A percentile compares a stretch with the other conserved stretches of the same genome.
These are phyloP conservation scores for Russula griseocarnosa DNA, from an alignment of 768 basidiomycete species.

Conservation along the genomic window DNA sequence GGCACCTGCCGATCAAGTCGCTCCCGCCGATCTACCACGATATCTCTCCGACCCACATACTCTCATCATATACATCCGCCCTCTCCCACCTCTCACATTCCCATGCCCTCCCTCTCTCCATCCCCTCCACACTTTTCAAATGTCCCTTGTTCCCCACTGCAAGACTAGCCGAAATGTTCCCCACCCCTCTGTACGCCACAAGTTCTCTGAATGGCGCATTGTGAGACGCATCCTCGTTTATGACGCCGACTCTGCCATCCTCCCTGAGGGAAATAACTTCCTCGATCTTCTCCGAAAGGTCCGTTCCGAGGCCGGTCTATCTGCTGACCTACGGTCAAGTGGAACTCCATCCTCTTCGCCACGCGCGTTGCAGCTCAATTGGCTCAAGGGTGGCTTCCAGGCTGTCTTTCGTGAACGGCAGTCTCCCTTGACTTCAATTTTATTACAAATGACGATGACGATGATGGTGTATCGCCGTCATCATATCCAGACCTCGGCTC, in stretches of 20 bases:
- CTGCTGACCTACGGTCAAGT: constrained; percentile 22
- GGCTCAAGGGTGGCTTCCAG: too few relatives aligned
- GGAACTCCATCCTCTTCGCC: neutral
- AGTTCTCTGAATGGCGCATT: constrained; percentile 56
- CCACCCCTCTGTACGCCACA: constrained; percentile 52
- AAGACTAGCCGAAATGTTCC: constrained; percentile 77
- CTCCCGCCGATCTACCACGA: constrained; percentile 34
- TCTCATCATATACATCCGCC: constrained; percentile 85
- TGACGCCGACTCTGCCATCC: constrained; percentile 67
- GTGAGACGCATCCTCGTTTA: constrained; percentile 72
- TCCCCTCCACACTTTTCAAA: constrained; percentile 92
- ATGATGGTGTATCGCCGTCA: constrained; percentile 28
- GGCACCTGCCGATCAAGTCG: too few relatives aligned
- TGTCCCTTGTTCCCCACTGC: constrained; percentile 81
- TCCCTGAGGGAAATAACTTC: constrained; percentile 65
- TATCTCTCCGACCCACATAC: constrained; percentile 37
- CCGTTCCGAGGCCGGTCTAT: constrained; percentile 48
- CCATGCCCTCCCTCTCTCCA: constrained; percentile 75
- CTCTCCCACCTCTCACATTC: constrained; percentile 64
- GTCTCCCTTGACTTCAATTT: constrained; percentile 46
- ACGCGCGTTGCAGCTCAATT: constrained; percentile 41
- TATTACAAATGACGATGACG: constrained; percentile 46
- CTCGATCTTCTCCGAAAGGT: constrained; percentile 73
- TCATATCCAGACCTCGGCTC: constrained; percentile 18
- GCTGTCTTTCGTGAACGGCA: constrained; percentile 52